Evolutionary conservation across 2,329 filamentous ascomycete species (phyloP).

Genomic region (Keithomyces neogunnii): DNA sequence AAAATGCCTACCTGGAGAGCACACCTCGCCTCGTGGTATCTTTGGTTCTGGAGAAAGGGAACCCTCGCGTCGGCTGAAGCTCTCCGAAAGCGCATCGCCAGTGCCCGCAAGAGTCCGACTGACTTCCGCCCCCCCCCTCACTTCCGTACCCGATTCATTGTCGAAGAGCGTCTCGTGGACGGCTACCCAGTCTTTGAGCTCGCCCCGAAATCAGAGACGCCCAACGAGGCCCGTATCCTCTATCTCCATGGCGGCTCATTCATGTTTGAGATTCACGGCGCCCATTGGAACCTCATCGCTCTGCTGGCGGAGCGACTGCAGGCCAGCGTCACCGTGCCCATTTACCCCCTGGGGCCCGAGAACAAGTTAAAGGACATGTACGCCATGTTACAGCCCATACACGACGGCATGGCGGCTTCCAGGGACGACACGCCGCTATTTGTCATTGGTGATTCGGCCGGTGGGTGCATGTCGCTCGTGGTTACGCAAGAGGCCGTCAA

Average conservation of each 20-base stretch:
- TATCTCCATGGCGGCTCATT: slow-evolving; percentile 24
- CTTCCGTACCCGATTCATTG: slow-evolving; percentile 16
- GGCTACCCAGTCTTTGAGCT: slow-evolving; percentile 19
- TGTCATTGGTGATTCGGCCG: slow-evolving; percentile 22
- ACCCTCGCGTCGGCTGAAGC: slow-evolving; percentile 16
- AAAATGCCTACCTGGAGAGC: slow-evolving; percentile 19
- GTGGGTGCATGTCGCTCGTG: slow-evolving; percentile 21
- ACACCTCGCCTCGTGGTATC: slow-evolving; percentile 17
- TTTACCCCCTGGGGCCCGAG: slow-evolving; percentile 25
- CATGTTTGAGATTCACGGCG: slow-evolving; percentile 18
- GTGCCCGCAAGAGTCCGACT: slow-evolving; percentile 12
- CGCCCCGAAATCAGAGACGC: slow-evolving; percentile 21
- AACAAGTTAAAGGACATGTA: slow-evolving; percentile 22
- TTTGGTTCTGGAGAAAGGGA: slow-evolving; percentile 18
- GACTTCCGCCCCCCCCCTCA: slow-evolving; percentile 14
- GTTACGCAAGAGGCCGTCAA: slow-evolving; percentile 20
- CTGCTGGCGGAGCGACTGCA: slow-evolving; percentile 19
- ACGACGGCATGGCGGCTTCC: slow-evolving; percentile 21
- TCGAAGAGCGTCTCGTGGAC: slow-evolving; percentile 14
- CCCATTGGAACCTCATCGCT: slow-evolving; percentile 21
- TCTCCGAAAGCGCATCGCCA: slow-evolving; percentile 16
- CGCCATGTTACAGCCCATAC: slow-evolving; percentile 20
- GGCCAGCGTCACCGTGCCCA: slow-evolving; percentile 21
- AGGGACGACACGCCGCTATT: slow-evolving; percentile 20
- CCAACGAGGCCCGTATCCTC: slow-evolving; percentile 18